A percentile compares a stretch with the other conserved stretches of the same genome.
These are phyloP conservation scores for Gilbertella persicaria DNA, from an alignment of 371 early-diverging fungal species.

Conservation along the genomic window DNA sequence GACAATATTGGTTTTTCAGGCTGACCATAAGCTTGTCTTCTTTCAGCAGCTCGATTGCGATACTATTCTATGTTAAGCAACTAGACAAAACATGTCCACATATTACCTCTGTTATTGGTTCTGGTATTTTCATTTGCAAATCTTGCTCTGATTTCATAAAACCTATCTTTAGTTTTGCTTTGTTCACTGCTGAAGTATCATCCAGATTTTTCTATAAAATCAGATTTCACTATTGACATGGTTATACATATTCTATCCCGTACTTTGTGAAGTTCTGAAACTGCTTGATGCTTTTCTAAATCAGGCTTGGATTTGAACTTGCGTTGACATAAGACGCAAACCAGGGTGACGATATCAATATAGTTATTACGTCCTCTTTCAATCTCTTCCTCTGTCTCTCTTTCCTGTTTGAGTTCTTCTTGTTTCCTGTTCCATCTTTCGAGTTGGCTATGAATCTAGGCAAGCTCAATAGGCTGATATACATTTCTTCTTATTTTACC, in stretches of 20 bases:
- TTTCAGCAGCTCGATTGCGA: conserved; percentile 70
- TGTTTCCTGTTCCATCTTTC: conserved; percentile 23
- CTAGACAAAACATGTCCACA: neutral
- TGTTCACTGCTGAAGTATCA: conserved; percentile 33
- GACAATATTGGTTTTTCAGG: conserved; percentile 48
- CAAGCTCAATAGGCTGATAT: neutral
- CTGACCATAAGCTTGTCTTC: conserved; percentile 66
- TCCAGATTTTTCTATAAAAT: conserved; percentile 39
- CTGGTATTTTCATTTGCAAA: conserved; percentile 9
- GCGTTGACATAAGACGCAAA: conserved; percentile 72
- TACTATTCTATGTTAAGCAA: conserved; percentile 42
- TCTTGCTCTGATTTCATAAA: conserved; percentile 21
- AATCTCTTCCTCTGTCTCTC: conserved; percentile 18
- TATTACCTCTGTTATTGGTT: conserved; percentile 32
- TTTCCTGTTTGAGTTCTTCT: conserved; percentile 20
- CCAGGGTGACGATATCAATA: conserved; percentile 49
- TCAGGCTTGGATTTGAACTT: conserved; percentile 62
- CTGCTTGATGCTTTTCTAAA: conserved; percentile 58
- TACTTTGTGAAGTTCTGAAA: conserved; percentile 73
- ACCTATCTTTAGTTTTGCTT: conserved; percentile 31
- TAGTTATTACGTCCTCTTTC: conserved; percentile 41
- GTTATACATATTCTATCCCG: conserved; percentile 3
- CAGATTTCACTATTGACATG: neutral
- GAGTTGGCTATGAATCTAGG: conserved; percentile 56
- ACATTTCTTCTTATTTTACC: conserved; percentile 17